These are phyloP conservation scores for Trichoderma aggressivum DNA, from an alignment of 2,329 filamentous ascomycete genomes.

Conservation along the genomic window DNA sequence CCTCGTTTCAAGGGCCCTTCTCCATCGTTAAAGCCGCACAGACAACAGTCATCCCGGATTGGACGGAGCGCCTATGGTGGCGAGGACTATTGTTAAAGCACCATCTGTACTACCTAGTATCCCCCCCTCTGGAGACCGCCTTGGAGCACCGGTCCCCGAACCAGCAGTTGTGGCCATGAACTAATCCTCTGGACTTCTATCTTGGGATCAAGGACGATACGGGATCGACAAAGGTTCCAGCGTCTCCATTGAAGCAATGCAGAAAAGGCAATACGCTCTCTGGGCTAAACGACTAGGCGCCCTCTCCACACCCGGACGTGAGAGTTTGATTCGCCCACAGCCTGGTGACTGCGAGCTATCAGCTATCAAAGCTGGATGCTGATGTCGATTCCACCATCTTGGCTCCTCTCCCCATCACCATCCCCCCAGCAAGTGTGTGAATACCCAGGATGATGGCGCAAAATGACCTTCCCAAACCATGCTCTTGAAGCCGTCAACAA, in stretches of 20 bases:
- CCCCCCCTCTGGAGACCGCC: not conserved
- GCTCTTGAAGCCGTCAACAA: not conserved
- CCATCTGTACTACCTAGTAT: not conserved
- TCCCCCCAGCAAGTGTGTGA: slow-evolving; percentile 3
- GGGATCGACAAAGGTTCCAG: slow-evolving; percentile 19
- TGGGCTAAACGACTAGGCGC: not conserved
- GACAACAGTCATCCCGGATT: not conserved
- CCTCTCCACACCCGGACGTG: not conserved
- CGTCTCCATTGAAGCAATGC: not conserved
- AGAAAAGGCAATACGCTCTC: slow-evolving; percentile 3
- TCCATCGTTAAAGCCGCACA: not conserved
- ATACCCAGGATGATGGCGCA: not conserved
- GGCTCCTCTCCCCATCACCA: slow-evolving; percentile 10
- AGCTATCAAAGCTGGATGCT: not conserved
- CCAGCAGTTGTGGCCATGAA: not conserved
- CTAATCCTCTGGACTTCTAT: slow-evolving; percentile 16
- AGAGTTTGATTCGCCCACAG: not conserved
- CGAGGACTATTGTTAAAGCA: not conserved
- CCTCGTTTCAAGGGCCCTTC: not conserved
- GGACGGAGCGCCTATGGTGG: not conserved
- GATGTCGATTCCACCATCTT: slow-evolving; percentile 4
- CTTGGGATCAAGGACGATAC: slow-evolving; percentile 10
- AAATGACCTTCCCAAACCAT: slow-evolving; percentile 19
- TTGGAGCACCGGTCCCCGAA: not conserved
- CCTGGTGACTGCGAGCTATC: not conserved